These are phyloP conservation scores for Penicillium psychrosexuale DNA, from an alignment of 2,329 filamentous ascomycete genomes.

Conservation along the genomic window DNA sequence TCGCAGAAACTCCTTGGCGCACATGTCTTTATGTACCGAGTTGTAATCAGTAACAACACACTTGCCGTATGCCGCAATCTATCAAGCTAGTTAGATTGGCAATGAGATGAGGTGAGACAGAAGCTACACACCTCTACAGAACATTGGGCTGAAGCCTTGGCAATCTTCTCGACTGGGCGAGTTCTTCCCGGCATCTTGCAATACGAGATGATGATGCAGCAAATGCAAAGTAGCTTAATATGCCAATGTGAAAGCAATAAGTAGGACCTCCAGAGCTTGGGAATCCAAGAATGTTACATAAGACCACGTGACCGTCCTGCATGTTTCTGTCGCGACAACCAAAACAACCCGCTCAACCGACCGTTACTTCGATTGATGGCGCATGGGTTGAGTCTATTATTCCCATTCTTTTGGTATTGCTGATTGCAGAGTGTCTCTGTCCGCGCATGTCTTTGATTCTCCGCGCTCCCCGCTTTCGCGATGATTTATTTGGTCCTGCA, in stretches of 20 bases:
- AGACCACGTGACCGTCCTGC: constrained; percentile 18
- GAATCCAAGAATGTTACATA: constrained; percentile 18
- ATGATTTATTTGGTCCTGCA: constrained; percentile 39
- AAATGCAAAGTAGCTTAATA: background rate
- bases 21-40: constrained; percentile 86
- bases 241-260: constrained; percentile 1
- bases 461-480: constrained; percentile 29
- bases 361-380: background rate
- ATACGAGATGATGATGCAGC: background rate
- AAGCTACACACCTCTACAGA: constrained; percentile 56
- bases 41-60: constrained; percentile 91
- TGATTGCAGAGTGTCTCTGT: constrained; percentile 8
- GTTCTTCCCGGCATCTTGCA: constrained; percentile 48
- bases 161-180: constrained; percentile 67
- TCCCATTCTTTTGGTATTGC: constrained; percentile 4
- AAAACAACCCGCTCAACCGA: constrained; percentile 20
- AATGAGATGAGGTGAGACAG: background rate
- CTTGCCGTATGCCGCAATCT: constrained; percentile 86
- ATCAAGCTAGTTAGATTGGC: constrained; percentile 16
- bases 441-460: constrained; percentile 13
- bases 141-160: constrained; percentile 63
- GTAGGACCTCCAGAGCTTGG: background rate
- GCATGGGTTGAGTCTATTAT: constrained; percentile 1
- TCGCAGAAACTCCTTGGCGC: constrained; percentile 75
- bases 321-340: constrained; percentile 28